Evolutionary conservation across 2,329 filamentous ascomycete genomes (phyloP), one percentile per base, ranked within the genome.

Genomic region (Akanthomyces dipterigenus): DNA sequence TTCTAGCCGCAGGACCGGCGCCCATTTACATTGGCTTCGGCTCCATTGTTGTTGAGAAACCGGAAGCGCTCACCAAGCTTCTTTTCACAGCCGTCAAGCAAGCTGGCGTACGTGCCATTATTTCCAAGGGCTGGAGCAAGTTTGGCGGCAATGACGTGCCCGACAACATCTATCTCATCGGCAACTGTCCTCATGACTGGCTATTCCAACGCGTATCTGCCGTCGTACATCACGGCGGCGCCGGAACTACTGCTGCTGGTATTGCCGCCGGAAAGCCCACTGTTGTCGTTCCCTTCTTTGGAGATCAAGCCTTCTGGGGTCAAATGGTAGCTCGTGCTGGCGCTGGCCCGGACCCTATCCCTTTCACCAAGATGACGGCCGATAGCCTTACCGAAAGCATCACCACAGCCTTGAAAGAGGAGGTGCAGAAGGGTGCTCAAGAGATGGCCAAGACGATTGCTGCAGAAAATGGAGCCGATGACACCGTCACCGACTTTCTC

Each of bases 121-220:
- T 88, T 0, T 86, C 83, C 0, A 84, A 86, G 65, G 86, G 86
- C 3, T 88, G 86, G 86, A 83, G 85, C 43, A 82, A 82, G 0
- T 73, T 88, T 5, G 85, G 85, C 3, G 74, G 72, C 5, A 77
- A 78, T 1, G 65, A 75, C 20, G 70, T 75, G 18, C 76, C 80
- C 0, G 80, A 85, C 0, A 77, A 78, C 46, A 72, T 88, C 24
- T 85, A 80, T 66, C 81, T 88, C 73, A 76, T 88, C 7, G 85
- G 81, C n/a, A 86, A 88, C 64, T 84, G 80, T 1, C 86, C 85
- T 0, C 85, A 88, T 65, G 85, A 88, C 67, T 88, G 86, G 86
- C 75, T 88, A 0, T 88, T 88, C 63, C 78, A 82, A 3, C 76
- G 76, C 16, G 84, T 87, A 2, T 76, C 77, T 3, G 82, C 79